Evolutionary conservation across 2,329 filamentous ascomycete species (phyloP), one percentile per base, ranked within the genome.

Genomic region (Zasmidium cellare): DNA sequence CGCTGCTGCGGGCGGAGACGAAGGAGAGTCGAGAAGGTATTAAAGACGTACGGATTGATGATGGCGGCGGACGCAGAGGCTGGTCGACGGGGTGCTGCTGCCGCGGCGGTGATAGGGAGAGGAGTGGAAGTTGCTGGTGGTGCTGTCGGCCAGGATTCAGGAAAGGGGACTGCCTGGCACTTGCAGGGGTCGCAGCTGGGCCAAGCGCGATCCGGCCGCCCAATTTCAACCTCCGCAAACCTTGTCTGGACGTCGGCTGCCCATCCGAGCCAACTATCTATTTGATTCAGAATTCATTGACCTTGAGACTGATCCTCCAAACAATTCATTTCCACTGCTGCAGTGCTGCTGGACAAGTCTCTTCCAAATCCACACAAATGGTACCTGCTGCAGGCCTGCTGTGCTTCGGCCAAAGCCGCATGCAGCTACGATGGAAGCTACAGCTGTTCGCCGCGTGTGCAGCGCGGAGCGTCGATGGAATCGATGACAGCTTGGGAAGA

Each of bases 1-100:
- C 49, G 41, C 38, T 54, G 51, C n/a, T n/a, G 51, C 45, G 16
- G 48, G 50, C 23, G 53, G 16, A 16, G 31, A 41, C 51, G 24
- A 56, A 56, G 46, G 53, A 56, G 57, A 44, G 60, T 53, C 60
- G 52, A 59, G 60, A 62, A 59, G 50, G 35, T 51, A 56, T 55
- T 57, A 49, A 59, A 55, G 22, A 58, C 54, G 56, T 53, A 57
- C 46, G 53, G 47, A 25, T 23, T 35, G 51, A 48, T 44, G 41
- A 24, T 22, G 51, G 35, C 28, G 54, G 46, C 47, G 50, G 51
- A 49, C 53, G 46, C 46, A 51, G 51, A 51, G 49, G 54, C 46
- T 54, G 58, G 35, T 45, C 19, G 50, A 28, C 25, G 53, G 44
- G 50, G 20, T 38, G 51, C 38, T 58, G 45, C 46, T 51, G 59